phyloP scores from a whole-genome alignment of 1,284 basidiomycete genomes.

The Ceratobasidium sp. region DNA sequence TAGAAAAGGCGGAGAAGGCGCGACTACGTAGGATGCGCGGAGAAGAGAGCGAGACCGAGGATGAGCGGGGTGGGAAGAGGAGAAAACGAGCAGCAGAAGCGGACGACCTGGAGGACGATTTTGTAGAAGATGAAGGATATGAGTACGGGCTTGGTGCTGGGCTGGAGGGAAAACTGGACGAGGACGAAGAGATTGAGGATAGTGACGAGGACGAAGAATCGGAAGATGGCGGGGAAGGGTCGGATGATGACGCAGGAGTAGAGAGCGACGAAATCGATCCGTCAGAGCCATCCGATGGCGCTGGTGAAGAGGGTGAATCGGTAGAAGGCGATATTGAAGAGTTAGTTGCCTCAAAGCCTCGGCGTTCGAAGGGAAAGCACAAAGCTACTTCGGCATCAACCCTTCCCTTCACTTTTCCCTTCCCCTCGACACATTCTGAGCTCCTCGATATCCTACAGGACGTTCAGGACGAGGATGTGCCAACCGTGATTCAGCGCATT shows the following conservation, averaged over 20 bases:
- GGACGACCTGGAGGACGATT: slow-evolving; percentile 96
- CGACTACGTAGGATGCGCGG: slow-evolving; percentile 89
- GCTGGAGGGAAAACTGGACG: slow-evolving; percentile 50
- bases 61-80: slow-evolving; percentile 56
- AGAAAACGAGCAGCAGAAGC: slow-evolving; percentile 61
- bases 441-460: slow-evolving; percentile 82
- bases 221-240: slow-evolving; percentile 47
- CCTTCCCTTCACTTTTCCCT: slow-evolving; percentile 91
- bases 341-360: slow-evolving; percentile 46
- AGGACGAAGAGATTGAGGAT: slow-evolving; percentile 47
- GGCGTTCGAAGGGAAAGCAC: slow-evolving; percentile 39
- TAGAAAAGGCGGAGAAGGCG: slow-evolving; percentile 86
- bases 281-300: slow-evolving; percentile 48
- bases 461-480: slow-evolving; percentile 74
- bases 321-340: slow-evolving; percentile 46
- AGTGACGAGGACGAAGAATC: slow-evolving; percentile 48
- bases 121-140: slow-evolving; percentile 61
- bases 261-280: slow-evolving; percentile 56
- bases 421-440: slow-evolving; percentile 86
- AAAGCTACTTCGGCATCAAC: slow-evolving; percentile 56
- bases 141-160: slow-evolving; percentile 61
- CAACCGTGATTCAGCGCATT: slow-evolving; percentile 89
- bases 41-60: slow-evolving; percentile 69
- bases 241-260: slow-evolving; percentile 55
- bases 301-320: slow-evolving; percentile 49